Base-by-base conservation (phyloP, 441 rosid species). In the Gossypium davidsonii region DNA sequence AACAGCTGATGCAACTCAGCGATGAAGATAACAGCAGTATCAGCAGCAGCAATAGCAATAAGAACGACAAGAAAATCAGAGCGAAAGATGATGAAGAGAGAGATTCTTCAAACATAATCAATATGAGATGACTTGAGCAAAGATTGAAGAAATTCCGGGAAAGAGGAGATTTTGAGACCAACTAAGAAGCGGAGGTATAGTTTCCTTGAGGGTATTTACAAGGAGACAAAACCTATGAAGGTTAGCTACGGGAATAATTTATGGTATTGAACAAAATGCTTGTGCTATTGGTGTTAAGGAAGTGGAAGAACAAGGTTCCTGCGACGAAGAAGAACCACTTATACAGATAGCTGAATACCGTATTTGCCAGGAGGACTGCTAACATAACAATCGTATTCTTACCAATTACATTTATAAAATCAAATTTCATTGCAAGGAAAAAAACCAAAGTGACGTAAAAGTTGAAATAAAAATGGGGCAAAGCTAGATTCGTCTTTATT, bases 261-360 rank as follows among this genome's bases (percentile, higher is more conserved):
- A 28, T 6, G 63, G 63, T 37, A 34, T 58, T 44, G 59, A 8
- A 34, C 39, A 34, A 26, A 49, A 86, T 65, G 63, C 85, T 67
- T 76, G 84, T 78, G 83, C 78, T 28, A 11, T 84, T 83, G 83
- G 77, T 63, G 74, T 76, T 25, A 74, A 77, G 53, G 83, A 74
- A 70, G 79, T 59, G 21, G 77, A 64, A 3, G 83, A 83, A 15
- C 68, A 78, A 56, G 61, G 64, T 51, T 73, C 61, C 3, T 74
- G 75, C 39, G 74, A 77, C 44, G 75, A 79, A 34, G 90, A 84
- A 74, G 83, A 85, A 28, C 92, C 91, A 52, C 88, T 90, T 76
- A 83, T 90, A 60, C 92, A 86, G 71, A 77, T 67, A 34, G 86
- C 85, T 49, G 94, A 90, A 74, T 90, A 92, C 51, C 91, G 94